These are phyloP conservation scores for Butyriboletus pseudospeciosus DNA, from an alignment of 1,284 basidiomycete genomes.

Conservation along the genomic window DNA sequence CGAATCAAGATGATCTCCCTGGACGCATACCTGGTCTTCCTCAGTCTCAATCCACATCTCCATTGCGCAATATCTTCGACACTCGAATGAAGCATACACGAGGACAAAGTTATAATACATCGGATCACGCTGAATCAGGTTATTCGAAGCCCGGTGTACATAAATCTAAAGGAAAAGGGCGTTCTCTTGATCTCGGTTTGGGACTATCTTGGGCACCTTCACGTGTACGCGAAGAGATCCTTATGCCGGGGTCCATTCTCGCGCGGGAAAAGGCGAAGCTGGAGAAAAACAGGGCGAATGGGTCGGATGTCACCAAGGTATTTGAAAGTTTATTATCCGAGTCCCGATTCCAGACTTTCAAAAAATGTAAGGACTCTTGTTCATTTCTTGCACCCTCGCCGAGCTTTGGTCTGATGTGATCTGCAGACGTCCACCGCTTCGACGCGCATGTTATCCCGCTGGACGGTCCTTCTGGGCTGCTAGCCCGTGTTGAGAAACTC, in stretches of 20 bases:
- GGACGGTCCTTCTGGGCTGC: slow-evolving; percentile 64
- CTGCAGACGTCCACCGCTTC: slow-evolving; percentile 59
- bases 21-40: slow-evolving; percentile 1
- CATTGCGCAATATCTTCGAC: slow-evolving; percentile 10
- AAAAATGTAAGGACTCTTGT: slow-evolving; percentile 51
- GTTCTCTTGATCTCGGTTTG: slow-evolving; percentile 63
- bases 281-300: slow-evolving; percentile 35
- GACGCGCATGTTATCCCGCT: slow-evolving; percentile 70
- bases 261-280: slow-evolving; percentile 28
- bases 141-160: slow-evolving; percentile 9
- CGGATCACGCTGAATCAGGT: slow-evolving; percentile 4
- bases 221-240: slow-evolving; percentile 57
- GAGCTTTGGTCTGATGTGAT: slow-evolving; percentile 3
- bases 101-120: slow-evolving; percentile 18
- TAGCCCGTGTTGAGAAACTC: slow-evolving; percentile 57
- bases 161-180: slow-evolving; percentile 48
- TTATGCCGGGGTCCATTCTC: slow-evolving; percentile 46
- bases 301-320: slow-evolving; percentile 57
- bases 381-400: slow-evolving; percentile 8
- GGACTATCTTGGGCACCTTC: slow-evolving; percentile 63
- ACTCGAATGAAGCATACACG: slow-evolving; percentile 23
- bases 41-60: slow-evolving; percentile 4
- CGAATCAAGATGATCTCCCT: slow-evolving; percentile 4
- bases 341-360: slow-evolving; percentile 60
- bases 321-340: slow-evolving; percentile 61